Base-by-base conservation (phyloP, 805 yeast species). In the Yarrowia hollandica region DNA sequence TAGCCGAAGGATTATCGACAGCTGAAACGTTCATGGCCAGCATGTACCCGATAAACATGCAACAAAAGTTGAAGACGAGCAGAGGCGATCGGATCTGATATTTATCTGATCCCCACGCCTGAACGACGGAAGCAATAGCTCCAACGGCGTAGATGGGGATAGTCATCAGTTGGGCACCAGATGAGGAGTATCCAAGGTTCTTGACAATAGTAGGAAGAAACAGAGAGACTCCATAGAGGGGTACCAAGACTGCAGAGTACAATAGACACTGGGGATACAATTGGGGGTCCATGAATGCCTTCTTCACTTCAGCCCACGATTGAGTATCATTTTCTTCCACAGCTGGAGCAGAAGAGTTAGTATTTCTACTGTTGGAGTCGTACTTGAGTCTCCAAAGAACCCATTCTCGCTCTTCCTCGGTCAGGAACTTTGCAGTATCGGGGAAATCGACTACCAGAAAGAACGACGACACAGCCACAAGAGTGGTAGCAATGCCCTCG, bases 361-460 rank as follows among this genome's bases (percentile, higher is more conserved):
- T 6, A 5, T 28, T 44, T 11, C 52, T 16, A 14, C 25, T n/a
- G 25, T 44, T 44, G 35, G 52, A 19, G 26, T 44, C 52, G 35
- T 44, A 44, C 35, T 44, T 44, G 52, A 44, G 52, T 44, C 52
- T 44, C 52, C 52, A 44, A 2, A 44, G 15, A 7, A 44, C 52
- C 52, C 52, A 83, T 3, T 66, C 69, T 18, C 79, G 74, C 69
- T 85, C 89, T 61, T 78, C 77, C 1, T 67, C 72, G 21, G 72
- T 77, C 59, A 83, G 68, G 67, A 78, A 85, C 66, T 79, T 74
- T 19, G 84, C 81, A 59, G 82, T 79, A 71, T 85, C 90, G 3
- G 91, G 90, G 76, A 85, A 85, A 68, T 86, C 89, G 11, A 87
- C 81, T 61, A 85, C 76, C 42, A 77, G 67, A 66, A 85, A 82